phyloP scores from a whole-genome alignment of 2,329 filamentous ascomycete genomes.

The Botrytis sinoallii region DNA sequence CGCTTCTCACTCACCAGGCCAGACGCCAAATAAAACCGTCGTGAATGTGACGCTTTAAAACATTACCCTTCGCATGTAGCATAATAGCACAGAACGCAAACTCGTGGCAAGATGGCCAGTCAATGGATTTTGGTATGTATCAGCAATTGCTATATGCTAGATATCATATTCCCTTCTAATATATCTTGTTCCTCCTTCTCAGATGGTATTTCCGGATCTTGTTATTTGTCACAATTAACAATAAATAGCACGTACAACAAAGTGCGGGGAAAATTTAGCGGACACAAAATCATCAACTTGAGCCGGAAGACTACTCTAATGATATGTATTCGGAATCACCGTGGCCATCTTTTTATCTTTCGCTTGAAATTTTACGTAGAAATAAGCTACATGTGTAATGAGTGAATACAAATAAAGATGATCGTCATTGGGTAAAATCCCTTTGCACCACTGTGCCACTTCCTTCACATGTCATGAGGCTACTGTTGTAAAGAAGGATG shows the following conservation, averaged over 20 bases:
- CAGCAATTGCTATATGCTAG: not conserved
- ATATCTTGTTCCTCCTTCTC: not conserved
- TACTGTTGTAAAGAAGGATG: not conserved
- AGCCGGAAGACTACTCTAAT: not conserved
- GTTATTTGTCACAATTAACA: not conserved
- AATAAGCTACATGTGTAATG: not conserved
- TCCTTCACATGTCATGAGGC: not conserved
- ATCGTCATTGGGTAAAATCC: not conserved
- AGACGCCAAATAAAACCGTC: not conserved
- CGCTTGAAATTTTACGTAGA: not conserved
- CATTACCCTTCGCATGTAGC: not conserved
- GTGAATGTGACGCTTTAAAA: not conserved
- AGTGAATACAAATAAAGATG: not conserved
- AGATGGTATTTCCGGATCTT: not conserved
- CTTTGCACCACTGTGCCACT: constrained; percentile 4
- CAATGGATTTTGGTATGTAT: no score
- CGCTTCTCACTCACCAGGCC: not conserved
- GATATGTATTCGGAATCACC: not conserved
- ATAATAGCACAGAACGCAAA: not conserved
- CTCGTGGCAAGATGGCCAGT: not conserved
- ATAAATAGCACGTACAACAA: not conserved
- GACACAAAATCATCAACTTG: not conserved
- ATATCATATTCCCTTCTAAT: not conserved
- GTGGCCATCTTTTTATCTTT: not conserved
- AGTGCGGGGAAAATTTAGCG: not conserved